A percentile compares a stretch with the other conserved stretches of the same genome.
Conservation (phyloP, 1,139 yeast species). For the Suhomyces terraborum region DNA sequence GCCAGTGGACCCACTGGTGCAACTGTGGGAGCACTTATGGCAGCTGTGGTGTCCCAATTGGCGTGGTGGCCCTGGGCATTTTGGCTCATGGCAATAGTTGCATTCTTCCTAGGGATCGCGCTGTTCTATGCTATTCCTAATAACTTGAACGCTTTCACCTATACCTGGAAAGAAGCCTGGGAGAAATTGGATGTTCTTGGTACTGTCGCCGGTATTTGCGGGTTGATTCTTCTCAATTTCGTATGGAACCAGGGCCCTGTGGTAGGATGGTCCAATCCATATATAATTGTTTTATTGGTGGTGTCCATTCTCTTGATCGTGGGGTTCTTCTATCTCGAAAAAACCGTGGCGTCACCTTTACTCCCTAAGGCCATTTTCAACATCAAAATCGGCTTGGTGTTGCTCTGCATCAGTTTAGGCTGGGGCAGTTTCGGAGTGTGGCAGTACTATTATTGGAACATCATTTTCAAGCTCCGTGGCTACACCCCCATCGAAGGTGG, state of each 20-base stretch:
- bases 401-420: slow-evolving; percentile 43
- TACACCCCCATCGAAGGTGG: slow-evolving; percentile 48
- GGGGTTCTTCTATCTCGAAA: slow-evolving; percentile 36
- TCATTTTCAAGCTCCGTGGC: slow-evolving; percentile 45
- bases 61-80: slow-evolving; percentile 58
- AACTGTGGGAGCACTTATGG: slow-evolving; percentile 48
- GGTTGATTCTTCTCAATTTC: slow-evolving; percentile 51
- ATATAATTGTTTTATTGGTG: slow-evolving; percentile 47
- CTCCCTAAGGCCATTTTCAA: slow-evolving; percentile 47
- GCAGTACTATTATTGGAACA: slow-evolving; percentile 46
- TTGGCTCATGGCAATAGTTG: slow-evolving; percentile 44
- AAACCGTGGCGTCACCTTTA: slow-evolving; percentile 39
- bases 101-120: slow-evolving; percentile 29
- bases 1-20: slow-evolving; percentile 62
- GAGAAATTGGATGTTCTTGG: slow-evolving; percentile 47
- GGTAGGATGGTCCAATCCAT: slow-evolving; percentile 50
- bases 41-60: slow-evolving; percentile 46
- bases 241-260: slow-evolving; percentile 59
- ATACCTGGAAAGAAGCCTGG: slow-evolving; percentile 15
- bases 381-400: slow-evolving; percentile 38
- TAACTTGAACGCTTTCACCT: slow-evolving; percentile 10
- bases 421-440: slow-evolving; percentile 65
- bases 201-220: slow-evolving; percentile 46
- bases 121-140: slow-evolving; percentile 47
- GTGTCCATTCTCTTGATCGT: slow-evolving; percentile 40